A percentile compares a stretch with the other conserved stretches of the same genome.
Evolutionary conservation across 352 stramenopile genomes (phyloP).

Genomic region (Globisporangium viniferum): DNA sequence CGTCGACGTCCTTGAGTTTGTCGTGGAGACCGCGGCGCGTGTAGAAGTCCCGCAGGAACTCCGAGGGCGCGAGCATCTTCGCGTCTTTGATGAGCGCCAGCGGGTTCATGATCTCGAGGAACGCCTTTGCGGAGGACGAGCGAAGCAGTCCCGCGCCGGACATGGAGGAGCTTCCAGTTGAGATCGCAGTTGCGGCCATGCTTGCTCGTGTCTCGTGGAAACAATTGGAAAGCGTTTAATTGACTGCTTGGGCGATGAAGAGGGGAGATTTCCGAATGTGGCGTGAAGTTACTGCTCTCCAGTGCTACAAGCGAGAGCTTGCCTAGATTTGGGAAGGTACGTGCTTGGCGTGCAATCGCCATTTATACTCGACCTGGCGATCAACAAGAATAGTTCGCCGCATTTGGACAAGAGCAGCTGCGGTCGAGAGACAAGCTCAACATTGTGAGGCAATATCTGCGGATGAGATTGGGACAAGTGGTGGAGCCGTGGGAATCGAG

Average conservation of each 20-base stretch:
- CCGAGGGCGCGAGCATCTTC: constrained; percentile 41
- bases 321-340: background rate
- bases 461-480: background rate
- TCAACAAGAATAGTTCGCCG: background rate
- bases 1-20: constrained; percentile 70
- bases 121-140: constrained; percentile 24
- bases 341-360: background rate
- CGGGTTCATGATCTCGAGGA: constrained; percentile 56
- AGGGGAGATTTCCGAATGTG: background rate
- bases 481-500: background rate
- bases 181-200: constrained; percentile 16
- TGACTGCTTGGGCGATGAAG: background rate
- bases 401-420: background rate
- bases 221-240: no score
- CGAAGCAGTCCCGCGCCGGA: background rate
- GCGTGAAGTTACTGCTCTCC: background rate
- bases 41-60: constrained; percentile 79
- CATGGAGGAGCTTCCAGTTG: constrained; percentile 9
- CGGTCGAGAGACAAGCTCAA: background rate
- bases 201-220: background rate
- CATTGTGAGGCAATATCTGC: background rate
- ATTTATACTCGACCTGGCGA: background rate
- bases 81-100: constrained; percentile 53
- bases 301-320: background rate
- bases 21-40: constrained; percentile 52